These are phyloP conservation scores for Eutypa lata DNA, from an alignment of 2,329 filamentous ascomycete genomes.

Conservation along the genomic window DNA sequence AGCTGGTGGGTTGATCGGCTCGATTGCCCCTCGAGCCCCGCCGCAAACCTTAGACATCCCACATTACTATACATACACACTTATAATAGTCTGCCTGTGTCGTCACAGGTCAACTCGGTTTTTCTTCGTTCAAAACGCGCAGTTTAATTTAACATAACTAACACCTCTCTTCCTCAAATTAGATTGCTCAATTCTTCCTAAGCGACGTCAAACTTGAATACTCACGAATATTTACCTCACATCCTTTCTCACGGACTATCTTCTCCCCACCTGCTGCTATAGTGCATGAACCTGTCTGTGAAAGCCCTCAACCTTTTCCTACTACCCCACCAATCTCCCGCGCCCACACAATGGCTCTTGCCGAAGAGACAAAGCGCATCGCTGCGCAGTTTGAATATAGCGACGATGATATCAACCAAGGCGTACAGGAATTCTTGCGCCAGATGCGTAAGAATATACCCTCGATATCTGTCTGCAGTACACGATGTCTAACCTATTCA, in stretches of 20 bases:
- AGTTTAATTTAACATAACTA: conserved; percentile 15
- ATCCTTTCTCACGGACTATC: conserved; percentile 30
- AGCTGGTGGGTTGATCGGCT: background rate
- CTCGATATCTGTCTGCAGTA: background rate
- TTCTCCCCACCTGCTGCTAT: conserved; percentile 42
- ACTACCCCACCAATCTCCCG: conserved; percentile 51
- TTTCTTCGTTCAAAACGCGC: background rate
- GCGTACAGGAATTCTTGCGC: conserved; percentile 79
- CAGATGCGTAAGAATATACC: conserved; percentile 67
- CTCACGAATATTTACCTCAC: conserved; percentile 30
- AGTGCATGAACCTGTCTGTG: conserved; percentile 48
- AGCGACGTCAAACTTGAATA: conserved; percentile 46
- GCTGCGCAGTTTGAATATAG: conserved; percentile 83
- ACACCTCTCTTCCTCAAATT: conserved; percentile 12
- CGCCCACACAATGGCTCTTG: conserved; percentile 59
- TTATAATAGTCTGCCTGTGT: background rate
- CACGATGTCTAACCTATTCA: conserved; percentile 9
- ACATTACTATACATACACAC: background rate
- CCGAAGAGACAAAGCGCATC: conserved; percentile 73
- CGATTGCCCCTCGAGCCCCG: background rate
- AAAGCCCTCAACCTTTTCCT: conserved; percentile 52
- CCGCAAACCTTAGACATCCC: background rate
- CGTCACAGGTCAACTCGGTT: background rate
- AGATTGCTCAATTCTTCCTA: conserved; percentile 53
- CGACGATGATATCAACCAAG: conserved; percentile 72